These are phyloP conservation scores for Phanerochaete carnosa DNA, from an alignment of 768 basidiomycete genomes.

Conservation along the genomic window DNA sequence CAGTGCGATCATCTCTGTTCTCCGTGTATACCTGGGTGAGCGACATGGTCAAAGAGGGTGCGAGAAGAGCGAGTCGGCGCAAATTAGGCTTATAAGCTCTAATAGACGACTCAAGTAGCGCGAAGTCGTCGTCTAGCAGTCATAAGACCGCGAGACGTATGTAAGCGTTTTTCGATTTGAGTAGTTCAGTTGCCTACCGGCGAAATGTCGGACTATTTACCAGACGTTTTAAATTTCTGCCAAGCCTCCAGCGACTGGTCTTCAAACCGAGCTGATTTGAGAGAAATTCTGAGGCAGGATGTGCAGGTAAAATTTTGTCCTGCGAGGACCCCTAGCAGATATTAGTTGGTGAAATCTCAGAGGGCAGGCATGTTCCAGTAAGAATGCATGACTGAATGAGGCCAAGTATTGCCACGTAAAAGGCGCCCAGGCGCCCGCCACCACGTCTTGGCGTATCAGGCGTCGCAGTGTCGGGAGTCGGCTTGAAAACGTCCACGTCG, in stretches of 20 bases:
- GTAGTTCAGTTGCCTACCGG: background rate
- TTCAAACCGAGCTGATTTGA: no score
- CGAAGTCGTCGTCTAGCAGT: background rate
- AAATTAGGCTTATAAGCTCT: background rate
- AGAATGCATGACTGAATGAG: background rate
- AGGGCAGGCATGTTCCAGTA: no score
- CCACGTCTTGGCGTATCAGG: constrained; percentile 3
- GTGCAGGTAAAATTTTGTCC: no score
- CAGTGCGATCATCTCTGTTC: background rate
- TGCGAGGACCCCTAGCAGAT: no score
- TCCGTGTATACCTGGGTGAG: constrained; percentile 7
- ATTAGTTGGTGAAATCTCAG: no score
- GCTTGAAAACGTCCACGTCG: constrained; percentile 11
- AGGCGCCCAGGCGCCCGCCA: background rate
- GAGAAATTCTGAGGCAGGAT: no score
- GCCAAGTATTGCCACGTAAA: background rate
- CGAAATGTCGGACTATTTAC: background rate
- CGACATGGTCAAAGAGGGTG: constrained; percentile 8
- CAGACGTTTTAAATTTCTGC: background rate
- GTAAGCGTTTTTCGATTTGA: background rate
- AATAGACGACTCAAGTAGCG: background rate
- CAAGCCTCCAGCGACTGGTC: background rate
- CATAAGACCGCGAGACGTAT: background rate
- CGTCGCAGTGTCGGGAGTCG: constrained; percentile 5
- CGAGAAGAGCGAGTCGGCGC: background rate